Percentiles rank a stretch among this genome's conserved stretches.
phyloP scores from a whole-genome alignment of 2,329 filamentous ascomycete genomes.

The Diaporthe citriasiana region DNA sequence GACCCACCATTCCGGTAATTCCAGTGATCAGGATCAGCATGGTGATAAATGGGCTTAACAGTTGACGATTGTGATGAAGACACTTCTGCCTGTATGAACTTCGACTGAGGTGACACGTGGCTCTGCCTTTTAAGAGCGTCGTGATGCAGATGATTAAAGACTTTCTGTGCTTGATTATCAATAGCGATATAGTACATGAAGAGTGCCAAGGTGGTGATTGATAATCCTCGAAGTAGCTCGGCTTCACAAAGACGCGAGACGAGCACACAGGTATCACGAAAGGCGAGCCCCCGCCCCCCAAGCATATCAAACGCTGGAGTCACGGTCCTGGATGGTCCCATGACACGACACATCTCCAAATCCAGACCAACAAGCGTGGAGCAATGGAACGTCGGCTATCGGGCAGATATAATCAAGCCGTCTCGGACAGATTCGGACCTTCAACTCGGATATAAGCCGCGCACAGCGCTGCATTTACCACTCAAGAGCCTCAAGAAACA shows the following conservation, averaged over 20 bases:
- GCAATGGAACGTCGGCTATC: neutral
- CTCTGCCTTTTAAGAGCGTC: too few relatives aligned
- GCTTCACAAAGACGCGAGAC: neutral
- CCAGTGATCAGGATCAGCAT: conserved; percentile 23
- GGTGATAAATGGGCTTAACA: neutral
- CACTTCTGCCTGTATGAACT: neutral
- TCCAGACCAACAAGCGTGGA: neutral
- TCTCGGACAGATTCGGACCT: neutral
- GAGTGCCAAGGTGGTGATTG: neutral
- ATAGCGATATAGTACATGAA: neutral
- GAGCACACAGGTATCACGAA: neutral
- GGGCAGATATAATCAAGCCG: neutral
- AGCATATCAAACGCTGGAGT: neutral
- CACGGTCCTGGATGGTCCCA: neutral
- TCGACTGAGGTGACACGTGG: neutral
- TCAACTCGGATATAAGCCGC: neutral
- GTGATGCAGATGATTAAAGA: neutral
- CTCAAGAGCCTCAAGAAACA: neutral
- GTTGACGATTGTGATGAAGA: too few relatives aligned
- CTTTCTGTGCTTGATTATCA: neutral
- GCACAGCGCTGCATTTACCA: neutral
- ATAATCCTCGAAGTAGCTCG: neutral
- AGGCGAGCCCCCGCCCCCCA: neutral
- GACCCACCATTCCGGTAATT: conserved; percentile 23
- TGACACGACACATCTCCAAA: neutral